Percentiles rank a stretch among this genome's conserved stretches.
Evolutionary conservation across 495 filamentous ascomycete genomes (phyloP).

Genomic region (Xylaria castorea): DNA sequence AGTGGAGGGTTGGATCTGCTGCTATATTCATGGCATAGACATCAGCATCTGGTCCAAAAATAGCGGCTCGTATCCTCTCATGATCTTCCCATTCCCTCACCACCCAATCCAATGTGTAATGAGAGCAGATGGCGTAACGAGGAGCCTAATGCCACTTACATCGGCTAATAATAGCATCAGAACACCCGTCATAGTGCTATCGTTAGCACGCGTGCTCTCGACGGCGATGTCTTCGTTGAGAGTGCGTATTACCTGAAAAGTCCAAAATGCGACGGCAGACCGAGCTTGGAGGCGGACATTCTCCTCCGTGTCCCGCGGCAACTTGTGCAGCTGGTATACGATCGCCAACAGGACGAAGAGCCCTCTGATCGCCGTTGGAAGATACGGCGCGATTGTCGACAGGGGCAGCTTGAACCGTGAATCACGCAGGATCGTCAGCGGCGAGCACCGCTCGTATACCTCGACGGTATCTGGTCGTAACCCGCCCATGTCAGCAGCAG

Average conservation of each 20-base stretch:
- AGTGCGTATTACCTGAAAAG: conserved; percentile 28
- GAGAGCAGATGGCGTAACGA: background rate
- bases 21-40: conserved; percentile 23
- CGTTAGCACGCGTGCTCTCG: conserved; percentile 25
- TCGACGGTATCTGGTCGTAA: conserved; percentile 17
- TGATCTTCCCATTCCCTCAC: background rate
- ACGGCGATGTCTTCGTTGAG: conserved; percentile 34
- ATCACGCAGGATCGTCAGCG: conserved; percentile 5
- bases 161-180: conserved; percentile 34
- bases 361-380: conserved; percentile 1
- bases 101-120: background rate
- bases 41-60: background rate
- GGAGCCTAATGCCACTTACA: conserved; percentile 27
- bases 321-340: conserved; percentile 2
- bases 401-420: background rate
- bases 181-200: conserved; percentile 34
- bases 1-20: conserved; percentile 30
- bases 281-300: background rate
- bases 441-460: conserved; percentile 20
- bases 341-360: conserved; percentile 23
- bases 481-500: background rate
- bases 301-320: conserved; percentile 14
- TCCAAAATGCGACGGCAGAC: conserved; percentile 22
- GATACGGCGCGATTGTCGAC: background rate
- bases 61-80: background rate